phyloP scores from a whole-genome alignment of 441 rosid species.

The Bocquillonia castaneifolia region DNA sequence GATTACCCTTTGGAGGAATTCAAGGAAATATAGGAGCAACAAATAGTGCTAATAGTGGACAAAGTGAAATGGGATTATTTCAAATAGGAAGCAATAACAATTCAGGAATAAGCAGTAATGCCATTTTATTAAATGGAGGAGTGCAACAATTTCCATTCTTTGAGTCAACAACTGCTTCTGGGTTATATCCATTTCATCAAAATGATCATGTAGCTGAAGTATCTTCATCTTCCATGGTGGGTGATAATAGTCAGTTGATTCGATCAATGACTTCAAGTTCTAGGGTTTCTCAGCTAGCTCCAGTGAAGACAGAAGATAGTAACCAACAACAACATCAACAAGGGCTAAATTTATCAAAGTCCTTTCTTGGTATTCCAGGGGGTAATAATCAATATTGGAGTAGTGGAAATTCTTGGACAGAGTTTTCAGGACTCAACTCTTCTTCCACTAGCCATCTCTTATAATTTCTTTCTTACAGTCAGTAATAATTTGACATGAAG shows the following conservation, averaged over 20 bases:
- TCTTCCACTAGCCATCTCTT: constrained; percentile 50
- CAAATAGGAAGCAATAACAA: constrained; percentile 36
- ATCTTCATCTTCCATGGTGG: constrained; percentile 23
- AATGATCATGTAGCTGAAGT: constrained; percentile 34
- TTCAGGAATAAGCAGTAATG: constrained; percentile 22
- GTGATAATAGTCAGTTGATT: constrained; percentile 17
- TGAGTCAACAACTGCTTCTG: constrained; percentile 22
- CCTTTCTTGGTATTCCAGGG: constrained; percentile 34
- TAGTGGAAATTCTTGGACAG: constrained; percentile 65
- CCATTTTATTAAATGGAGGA: constrained; percentile 34
- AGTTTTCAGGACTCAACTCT: constrained; percentile 71
- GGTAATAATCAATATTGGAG: constrained; percentile 54
- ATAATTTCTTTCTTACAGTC: constrained; percentile 1
- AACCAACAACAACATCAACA: constrained; percentile 26
- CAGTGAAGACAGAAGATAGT: constrained; percentile 68
- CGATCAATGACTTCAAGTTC: constrained; percentile 39
- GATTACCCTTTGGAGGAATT: constrained; percentile 47
- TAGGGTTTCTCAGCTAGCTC: constrained; percentile 44
- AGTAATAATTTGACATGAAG: not conserved
- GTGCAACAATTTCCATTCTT: constrained; percentile 48
- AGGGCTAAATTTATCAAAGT: constrained; percentile 40
- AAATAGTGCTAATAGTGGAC: constrained; percentile 25
- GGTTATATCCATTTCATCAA: constrained; percentile 47
- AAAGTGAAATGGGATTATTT: constrained; percentile 39
- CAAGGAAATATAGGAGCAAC: constrained; percentile 29